Evolutionary conservation across 192 early-diverging fungal species (phyloP).

Genomic region (Backusella circina): DNA sequence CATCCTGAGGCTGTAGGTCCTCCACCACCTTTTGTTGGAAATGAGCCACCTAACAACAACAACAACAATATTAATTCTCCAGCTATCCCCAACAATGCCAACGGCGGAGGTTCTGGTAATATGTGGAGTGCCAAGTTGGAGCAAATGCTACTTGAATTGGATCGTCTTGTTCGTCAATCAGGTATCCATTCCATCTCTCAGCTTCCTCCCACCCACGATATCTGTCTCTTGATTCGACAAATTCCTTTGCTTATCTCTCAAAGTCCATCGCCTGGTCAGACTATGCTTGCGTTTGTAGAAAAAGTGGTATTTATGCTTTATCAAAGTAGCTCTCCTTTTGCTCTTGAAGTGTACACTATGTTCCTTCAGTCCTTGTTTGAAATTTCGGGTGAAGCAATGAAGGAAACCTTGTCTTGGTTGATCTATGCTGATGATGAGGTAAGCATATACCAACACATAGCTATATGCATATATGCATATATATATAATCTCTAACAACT

Average conservation of each 20-base stretch:
- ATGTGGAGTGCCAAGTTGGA: background rate
- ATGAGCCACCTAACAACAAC: background rate
- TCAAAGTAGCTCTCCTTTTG: constrained; percentile 62
- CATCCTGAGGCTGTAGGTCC: background rate
- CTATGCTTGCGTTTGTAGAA: constrained; percentile 79
- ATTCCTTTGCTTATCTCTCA: constrained; percentile 65
- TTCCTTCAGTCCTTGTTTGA: constrained; percentile 84
- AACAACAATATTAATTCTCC: background rate
- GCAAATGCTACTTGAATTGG: constrained; percentile 59
- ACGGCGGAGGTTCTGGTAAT: background rate
- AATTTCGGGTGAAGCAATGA: constrained; percentile 67
- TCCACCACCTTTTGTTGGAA: background rate
- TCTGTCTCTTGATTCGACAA: constrained; percentile 67
- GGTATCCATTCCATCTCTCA: constrained; percentile 47
- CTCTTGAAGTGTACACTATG: constrained; percentile 78
- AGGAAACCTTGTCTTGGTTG: constrained; percentile 89
- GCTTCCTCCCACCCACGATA: constrained; percentile 76
- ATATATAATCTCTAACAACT: background rate
- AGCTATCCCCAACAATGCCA: background rate
- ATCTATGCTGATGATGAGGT: constrained; percentile 88
- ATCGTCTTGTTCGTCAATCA: constrained; percentile 63
- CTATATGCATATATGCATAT: background rate
- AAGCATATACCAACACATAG: background rate
- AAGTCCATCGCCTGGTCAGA: constrained; percentile 66
- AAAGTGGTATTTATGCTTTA: constrained; percentile 83